phyloP scores from a whole-genome alignment of 371 early-diverging fungal species.

The Apophysomyces elegans region DNA sequence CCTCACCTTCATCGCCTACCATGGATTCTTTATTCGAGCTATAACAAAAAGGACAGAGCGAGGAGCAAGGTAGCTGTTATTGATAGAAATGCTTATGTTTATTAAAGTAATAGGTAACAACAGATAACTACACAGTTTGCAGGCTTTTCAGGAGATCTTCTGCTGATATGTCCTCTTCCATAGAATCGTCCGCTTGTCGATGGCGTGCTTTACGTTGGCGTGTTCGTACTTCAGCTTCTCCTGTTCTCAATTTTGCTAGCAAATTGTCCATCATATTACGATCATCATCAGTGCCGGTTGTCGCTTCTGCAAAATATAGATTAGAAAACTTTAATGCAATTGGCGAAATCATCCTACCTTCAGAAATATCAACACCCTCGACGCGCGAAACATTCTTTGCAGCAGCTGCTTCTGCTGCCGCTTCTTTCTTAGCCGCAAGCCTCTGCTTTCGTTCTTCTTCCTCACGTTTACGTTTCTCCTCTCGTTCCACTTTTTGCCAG shows the following conservation, averaged over 20 bases:
- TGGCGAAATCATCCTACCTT: background rate
- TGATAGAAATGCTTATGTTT: background rate
- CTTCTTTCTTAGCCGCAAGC: slow-evolving; percentile 8
- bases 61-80: background rate
- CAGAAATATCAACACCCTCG: slow-evolving; percentile 14
- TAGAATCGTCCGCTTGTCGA: slow-evolving; percentile 2
- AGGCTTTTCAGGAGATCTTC: slow-evolving; percentile 24
- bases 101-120: slow-evolving; percentile 1
- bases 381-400: slow-evolving; percentile 3
- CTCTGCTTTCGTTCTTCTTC: slow-evolving; percentile 35
- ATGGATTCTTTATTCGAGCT: no score
- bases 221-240: slow-evolving; percentile 32
- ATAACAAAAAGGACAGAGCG: no score
- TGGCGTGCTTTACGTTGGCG: slow-evolving; percentile 32
- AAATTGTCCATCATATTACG: slow-evolving; percentile 52
- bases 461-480: slow-evolving; percentile 31
- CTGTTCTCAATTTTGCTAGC: slow-evolving; percentile 42
- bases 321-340: background rate
- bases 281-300: slow-evolving; percentile 33
- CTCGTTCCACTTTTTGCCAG: slow-evolving; percentile 31
- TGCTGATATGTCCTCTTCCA: slow-evolving; percentile 11
- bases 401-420: background rate
- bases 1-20: no score
- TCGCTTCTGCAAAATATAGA: slow-evolving; percentile 15
- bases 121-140: slow-evolving; percentile 18